Percentiles rank a stretch among this genome's conserved stretches.
Conservation (phyloP, 2,329 filamentous ascomycete species). For the Ophioceras dolichostomum region DNA sequence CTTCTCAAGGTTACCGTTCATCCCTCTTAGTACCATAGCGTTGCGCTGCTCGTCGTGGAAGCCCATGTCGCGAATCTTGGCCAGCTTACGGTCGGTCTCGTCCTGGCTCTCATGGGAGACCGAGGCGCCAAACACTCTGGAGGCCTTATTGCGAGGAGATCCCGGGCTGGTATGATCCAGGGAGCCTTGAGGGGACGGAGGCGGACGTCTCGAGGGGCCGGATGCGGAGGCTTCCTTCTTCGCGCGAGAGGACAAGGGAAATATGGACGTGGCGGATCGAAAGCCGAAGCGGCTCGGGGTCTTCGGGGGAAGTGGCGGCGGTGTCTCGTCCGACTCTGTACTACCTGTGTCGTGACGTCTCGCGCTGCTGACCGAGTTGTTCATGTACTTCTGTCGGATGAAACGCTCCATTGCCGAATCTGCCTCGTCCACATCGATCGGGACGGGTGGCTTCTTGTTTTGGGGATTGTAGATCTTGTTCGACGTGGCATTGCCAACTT, state of each 20-base stretch:
- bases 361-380: conserved; percentile 21
- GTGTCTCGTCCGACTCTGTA: conserved; percentile 43
- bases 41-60: conserved; percentile 79
- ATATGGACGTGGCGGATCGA: conserved; percentile 53
- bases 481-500: conserved; percentile 71
- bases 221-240: conserved; percentile 36
- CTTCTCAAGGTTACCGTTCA: conserved; percentile 75
- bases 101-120: conserved; percentile 39
- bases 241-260: conserved; percentile 48
- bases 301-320: conserved; percentile 51
- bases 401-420: conserved; percentile 93
- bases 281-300: conserved; percentile 50
- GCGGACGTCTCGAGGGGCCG: conserved; percentile 15
- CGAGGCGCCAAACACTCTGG: conserved; percentile 56
- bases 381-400: conserved; percentile 88
- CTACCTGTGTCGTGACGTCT: conserved; percentile 28
- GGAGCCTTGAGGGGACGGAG: conserved; percentile 21
- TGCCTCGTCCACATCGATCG: conserved; percentile 82
- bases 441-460: conserved; percentile 70
- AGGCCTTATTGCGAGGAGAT: conserved; percentile 47
- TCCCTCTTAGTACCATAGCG: conserved; percentile 64
- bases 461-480: conserved; percentile 86
- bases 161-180: conserved; percentile 19
- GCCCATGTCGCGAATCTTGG: conserved; percentile 76
- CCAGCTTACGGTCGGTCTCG: conserved; percentile 64